Percentiles rank a stretch among this genome's conserved stretches.
Conservation (phyloP, 805 yeast species). For the Hanseniaspora hatyaiensis region DNA sequence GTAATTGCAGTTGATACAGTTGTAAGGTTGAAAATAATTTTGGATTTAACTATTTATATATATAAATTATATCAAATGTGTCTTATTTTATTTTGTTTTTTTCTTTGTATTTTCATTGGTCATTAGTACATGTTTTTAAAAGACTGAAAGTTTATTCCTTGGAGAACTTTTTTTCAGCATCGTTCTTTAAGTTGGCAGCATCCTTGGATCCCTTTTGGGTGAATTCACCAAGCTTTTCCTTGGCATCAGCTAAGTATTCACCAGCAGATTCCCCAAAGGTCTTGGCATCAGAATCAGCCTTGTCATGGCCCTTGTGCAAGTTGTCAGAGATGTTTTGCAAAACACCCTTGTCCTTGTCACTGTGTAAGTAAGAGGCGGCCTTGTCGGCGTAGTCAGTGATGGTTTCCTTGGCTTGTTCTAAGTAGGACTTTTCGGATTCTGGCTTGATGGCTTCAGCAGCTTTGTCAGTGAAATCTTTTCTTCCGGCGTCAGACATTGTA, state of each 20-base stretch:
- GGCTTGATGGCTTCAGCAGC: slow-evolving; percentile 57
- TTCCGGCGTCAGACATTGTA: slow-evolving; percentile 43
- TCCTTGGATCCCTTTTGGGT: slow-evolving; percentile 38
- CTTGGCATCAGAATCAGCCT: slow-evolving; percentile 29
- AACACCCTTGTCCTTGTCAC: slow-evolving; percentile 56
- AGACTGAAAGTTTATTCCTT: slow-evolving; percentile 1
- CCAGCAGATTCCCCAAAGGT: slow-evolving; percentile 44
- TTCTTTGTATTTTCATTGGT: too few species aligned
- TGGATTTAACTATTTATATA: too few species aligned
- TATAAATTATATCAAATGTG: too few species aligned
- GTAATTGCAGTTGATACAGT: too few species aligned
- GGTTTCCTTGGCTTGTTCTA: slow-evolving; percentile 59
- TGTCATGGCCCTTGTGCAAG: slow-evolving; percentile 43
- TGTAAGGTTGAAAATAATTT: too few species aligned
- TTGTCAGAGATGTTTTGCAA: slow-evolving; percentile 60
- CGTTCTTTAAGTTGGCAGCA: slow-evolving; percentile 36
- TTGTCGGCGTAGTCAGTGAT: slow-evolving; percentile 59
- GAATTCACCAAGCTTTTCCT: slow-evolving; percentile 38
- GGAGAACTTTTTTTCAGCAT: slow-evolving; percentile 2
- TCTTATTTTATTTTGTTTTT: too few species aligned
- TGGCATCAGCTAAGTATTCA: slow-evolving; percentile 48
- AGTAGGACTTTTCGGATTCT: slow-evolving; percentile 51
- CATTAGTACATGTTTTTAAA: too few species aligned
- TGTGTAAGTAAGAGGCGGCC: slow-evolving; percentile 46
- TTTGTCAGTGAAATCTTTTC: slow-evolving; percentile 68